Percentiles rank a stretch among this genome's conserved stretches.
phyloP scores from a whole-genome alignment of 2,329 filamentous ascomycete species.

The Zalaria sp. region DNA sequence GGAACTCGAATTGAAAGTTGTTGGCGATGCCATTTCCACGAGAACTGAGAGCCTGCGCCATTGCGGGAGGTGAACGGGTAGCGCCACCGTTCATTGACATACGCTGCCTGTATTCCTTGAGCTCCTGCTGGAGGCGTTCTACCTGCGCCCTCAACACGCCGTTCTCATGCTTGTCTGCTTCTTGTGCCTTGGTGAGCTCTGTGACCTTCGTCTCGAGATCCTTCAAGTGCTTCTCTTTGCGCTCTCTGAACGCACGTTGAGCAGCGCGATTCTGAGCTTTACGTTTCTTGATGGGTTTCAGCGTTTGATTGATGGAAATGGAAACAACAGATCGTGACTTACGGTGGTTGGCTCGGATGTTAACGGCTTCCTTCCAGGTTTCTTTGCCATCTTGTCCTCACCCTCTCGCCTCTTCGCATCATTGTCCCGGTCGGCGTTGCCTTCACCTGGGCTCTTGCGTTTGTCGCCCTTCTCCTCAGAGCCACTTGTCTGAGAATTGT shows the following conservation, averaged over 20 bases:
- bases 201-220: conserved; percentile 61
- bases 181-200: conserved; percentile 64
- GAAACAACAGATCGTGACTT: conserved; percentile 30
- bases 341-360: conserved; percentile 93
- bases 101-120: conserved; percentile 83
- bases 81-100: conserved; percentile 47
- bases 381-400: conserved; percentile 79
- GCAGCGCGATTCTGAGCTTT: conserved; percentile 93
- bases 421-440: conserved; percentile 49
- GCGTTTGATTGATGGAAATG: background rate
- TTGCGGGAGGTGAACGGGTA: conserved; percentile 29
- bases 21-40: conserved; percentile 41
- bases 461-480: conserved; percentile 49
- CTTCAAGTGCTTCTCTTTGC: conserved; percentile 83
- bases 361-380: conserved; percentile 88
- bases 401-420: conserved; percentile 68
- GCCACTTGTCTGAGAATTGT: conserved; percentile 16
- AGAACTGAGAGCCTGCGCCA: conserved; percentile 7
- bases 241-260: conserved; percentile 83
- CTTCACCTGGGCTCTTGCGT: conserved; percentile 52
- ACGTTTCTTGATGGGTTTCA: conserved; percentile 49
- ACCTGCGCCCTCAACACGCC: conserved; percentile 71
- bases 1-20: conserved; percentile 84
- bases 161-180: conserved; percentile 76
- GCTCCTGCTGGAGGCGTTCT: conserved; percentile 69